Evolutionary conservation across 257 asterid genomes (phyloP).

Genomic region (Cruciata laevipes): DNA sequence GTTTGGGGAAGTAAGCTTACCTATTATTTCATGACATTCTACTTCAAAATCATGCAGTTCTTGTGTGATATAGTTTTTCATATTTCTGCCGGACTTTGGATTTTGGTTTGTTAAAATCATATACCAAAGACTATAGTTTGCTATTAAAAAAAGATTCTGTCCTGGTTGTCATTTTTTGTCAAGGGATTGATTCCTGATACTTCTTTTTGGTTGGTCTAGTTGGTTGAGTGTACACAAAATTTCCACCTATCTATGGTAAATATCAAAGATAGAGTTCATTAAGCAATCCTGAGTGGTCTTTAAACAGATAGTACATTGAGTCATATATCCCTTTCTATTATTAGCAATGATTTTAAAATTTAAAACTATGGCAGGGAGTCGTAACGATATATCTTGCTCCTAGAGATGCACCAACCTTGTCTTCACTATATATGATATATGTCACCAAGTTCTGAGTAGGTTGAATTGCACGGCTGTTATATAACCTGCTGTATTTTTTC

Average conservation of each 20-base stretch:
- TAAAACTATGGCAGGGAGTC: not conserved
- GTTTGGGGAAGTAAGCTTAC: slow-evolving; percentile 63
- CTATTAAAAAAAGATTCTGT: no score
- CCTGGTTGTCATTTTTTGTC: not conserved
- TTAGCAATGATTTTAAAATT: not conserved
- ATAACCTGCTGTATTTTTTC: not conserved
- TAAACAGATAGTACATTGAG: not conserved
- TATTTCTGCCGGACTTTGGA: slow-evolving; percentile 5
- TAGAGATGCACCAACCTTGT: not conserved
- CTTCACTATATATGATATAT: not conserved
- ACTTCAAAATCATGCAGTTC: not conserved
- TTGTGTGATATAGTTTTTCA: slow-evolving; percentile 4
- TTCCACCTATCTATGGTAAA: not conserved
- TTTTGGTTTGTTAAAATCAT: not conserved
- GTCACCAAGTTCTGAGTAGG: not conserved
- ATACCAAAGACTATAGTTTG: no score
- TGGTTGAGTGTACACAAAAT: not conserved
- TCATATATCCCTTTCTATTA: not conserved
- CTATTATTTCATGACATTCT: slow-evolving; percentile 7
- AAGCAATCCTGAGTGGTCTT: not conserved
- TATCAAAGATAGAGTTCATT: not conserved
- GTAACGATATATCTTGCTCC: not conserved
- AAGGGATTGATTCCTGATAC: not conserved
- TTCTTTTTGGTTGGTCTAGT: not conserved
- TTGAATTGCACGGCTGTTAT: not conserved